A percentile compares a stretch with the other conserved stretches of the same genome.
These are phyloP conservation scores for Leptographium radiaticola DNA, from an alignment of 2,329 filamentous ascomycete genomes.

Conservation along the genomic window DNA sequence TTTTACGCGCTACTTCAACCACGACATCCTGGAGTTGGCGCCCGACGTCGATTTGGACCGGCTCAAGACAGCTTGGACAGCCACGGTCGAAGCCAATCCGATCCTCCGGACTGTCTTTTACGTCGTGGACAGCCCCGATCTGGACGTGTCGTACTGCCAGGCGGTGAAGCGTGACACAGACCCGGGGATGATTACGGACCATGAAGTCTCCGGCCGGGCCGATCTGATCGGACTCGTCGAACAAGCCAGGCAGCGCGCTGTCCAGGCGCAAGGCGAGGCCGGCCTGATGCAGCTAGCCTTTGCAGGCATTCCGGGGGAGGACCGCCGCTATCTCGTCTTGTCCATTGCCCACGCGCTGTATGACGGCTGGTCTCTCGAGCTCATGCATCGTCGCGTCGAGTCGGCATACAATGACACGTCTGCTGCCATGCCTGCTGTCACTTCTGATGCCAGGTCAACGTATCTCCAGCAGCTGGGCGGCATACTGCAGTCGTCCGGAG, in stretches of 20 bases:
- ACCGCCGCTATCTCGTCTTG: constrained; percentile 37
- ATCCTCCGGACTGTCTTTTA: constrained; percentile 67
- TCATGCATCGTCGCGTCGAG: constrained; percentile 60
- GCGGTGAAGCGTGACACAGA: constrained; percentile 20
- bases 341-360: constrained; percentile 81
- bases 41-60: constrained; percentile 37
- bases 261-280: constrained; percentile 19
- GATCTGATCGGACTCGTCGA: constrained; percentile 24
- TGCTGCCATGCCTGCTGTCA: constrained; percentile 6
- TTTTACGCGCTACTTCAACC: constrained; percentile 71
- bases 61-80: constrained; percentile 48
- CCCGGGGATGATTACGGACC: constrained; percentile 9
- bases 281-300: constrained; percentile 38
- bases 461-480: constrained; percentile 28
- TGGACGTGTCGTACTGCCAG: constrained; percentile 39
- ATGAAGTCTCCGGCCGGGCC: constrained; percentile 15
- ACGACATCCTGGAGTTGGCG: constrained; percentile 57
- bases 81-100: constrained; percentile 46
- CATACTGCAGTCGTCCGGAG: constrained; percentile 30
- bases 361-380: constrained; percentile 69
- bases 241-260: constrained; percentile 24
- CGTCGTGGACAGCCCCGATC: constrained; percentile 45
- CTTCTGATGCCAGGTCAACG: background rate
- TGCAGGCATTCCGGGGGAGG: constrained; percentile 15
- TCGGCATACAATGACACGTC: constrained; percentile 44